Evolutionary conservation across 108 stramenopile species (phyloP), one percentile per base, ranked within the genome.

Genomic region (Cylindrotheca fusiformis): DNA sequence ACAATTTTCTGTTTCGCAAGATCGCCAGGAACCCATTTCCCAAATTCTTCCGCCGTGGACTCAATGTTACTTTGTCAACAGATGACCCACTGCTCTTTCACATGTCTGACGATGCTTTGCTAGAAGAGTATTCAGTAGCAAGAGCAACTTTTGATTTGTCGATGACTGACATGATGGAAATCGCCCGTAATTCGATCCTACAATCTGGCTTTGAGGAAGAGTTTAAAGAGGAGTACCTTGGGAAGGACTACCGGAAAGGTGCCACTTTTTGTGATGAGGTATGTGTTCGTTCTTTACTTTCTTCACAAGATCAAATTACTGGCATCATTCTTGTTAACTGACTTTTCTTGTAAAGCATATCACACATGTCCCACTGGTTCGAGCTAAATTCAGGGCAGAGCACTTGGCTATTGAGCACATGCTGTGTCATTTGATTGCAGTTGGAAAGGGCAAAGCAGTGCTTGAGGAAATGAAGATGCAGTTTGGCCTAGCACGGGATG

Each of bases 31-130:
- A 90, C 69, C 97, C 98, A 0, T 99, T 99, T 60, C 90, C 88
- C 2, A 94, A 95, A 60, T 75, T 82, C 32, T 80, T 78, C 41
- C 75, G 74, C 52, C 84, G 85, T 25, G 97, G 98, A 4, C 60
- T 99, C 63, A 98, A 99, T 72, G 95, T 99, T 20, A 93, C 97
- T 2, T 67, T 99, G 10, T 97, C 96, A 4, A 99, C 99, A 21
- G 99, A 99, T 57, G 99, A 99, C 69, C 99, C 99, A 4, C 79
- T 99, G 20, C 58, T 99, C 49, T 96, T 99, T 44, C 99, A 99
- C 75, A 94, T 96, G 91, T 93, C 93, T 21, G 97, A 98, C 59
- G 98, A 99, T 71, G 91, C 99, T 8, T 71, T 99, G 31, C 83
- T 99, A 31, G 94, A 95, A 72, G 99, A 99, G 76, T 99, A 99